A percentile compares a stretch with the other conserved stretches of the same genome.
These are phyloP conservation scores for Basidiobolus heterosporus DNA, from an alignment of 371 early-diverging fungal species.

Conservation along the genomic window DNA sequence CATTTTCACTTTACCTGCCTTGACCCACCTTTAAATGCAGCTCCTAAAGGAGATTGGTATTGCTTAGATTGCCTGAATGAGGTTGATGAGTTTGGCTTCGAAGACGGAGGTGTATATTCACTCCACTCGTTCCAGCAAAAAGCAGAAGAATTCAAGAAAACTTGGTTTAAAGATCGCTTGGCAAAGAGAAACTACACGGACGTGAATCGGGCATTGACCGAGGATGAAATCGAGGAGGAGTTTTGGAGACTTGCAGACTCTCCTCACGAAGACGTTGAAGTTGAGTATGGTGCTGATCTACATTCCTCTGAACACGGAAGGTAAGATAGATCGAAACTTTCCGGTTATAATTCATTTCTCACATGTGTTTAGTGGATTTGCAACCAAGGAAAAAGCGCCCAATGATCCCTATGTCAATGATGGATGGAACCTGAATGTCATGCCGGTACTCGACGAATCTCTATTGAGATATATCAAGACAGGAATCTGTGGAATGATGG, in stretches of 20 bases:
- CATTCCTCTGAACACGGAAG: slow-evolving; percentile 82
- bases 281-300: slow-evolving; percentile 91
- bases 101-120: slow-evolving; percentile 62
- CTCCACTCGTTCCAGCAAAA: slow-evolving; percentile 63
- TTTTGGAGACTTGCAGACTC: slow-evolving; percentile 86
- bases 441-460: slow-evolving; percentile 61
- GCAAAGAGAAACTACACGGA: slow-evolving; percentile 11
- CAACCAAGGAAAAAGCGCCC: slow-evolving; percentile 34
- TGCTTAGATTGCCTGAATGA: slow-evolving; percentile 66
- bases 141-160: slow-evolving; percentile 62
- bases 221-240: slow-evolving; percentile 75
- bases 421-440: slow-evolving; percentile 79
- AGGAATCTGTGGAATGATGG: slow-evolving; percentile 83
- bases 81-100: slow-evolving; percentile 80
- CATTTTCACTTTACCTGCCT: slow-evolving; percentile 72
- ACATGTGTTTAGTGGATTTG: slow-evolving; percentile 43
- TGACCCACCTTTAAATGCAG: slow-evolving; percentile 37
- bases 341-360: neutral
- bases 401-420: slow-evolving; percentile 33
- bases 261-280: slow-evolving; percentile 72
- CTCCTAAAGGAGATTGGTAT: slow-evolving; percentile 71
- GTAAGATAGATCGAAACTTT: slow-evolving; percentile 13
- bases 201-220: slow-evolving; percentile 24
- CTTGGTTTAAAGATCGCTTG: slow-evolving; percentile 33
- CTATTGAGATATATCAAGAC: slow-evolving; percentile 73